Conservation (phyloP, 768 basidiomycete species). For the Leucocoprinus leucothites region DNA sequence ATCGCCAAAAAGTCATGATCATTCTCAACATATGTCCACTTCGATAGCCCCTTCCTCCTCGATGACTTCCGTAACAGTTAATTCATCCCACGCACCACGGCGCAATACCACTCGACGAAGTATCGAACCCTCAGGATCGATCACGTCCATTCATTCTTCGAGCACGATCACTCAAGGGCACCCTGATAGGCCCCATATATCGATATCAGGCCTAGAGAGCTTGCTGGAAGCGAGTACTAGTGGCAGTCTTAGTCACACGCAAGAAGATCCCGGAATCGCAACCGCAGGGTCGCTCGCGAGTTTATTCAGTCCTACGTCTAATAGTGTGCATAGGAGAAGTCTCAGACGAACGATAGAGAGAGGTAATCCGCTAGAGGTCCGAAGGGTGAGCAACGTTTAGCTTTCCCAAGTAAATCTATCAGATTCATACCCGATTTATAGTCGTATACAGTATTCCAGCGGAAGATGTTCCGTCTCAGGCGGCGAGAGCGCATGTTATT, state of each 20-base stretch:
- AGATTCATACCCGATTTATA: background rate
- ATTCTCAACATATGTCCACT: background rate
- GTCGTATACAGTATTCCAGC: conserved; percentile 10
- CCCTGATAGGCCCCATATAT: too few relatives aligned
- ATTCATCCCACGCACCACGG: background rate
- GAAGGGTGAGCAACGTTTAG: background rate
- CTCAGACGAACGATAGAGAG: background rate
- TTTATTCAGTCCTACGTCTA: background rate
- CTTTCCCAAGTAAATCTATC: too few relatives aligned
- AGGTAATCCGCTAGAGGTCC: background rate
- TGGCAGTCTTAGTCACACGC: too few relatives aligned
- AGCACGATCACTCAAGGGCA: background rate
- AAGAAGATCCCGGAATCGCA: too few relatives aligned
- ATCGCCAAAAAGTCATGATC: background rate
- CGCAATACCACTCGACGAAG: background rate
- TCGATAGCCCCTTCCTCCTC: background rate
- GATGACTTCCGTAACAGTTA: too few relatives aligned
- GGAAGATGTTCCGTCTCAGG: conserved; percentile 1
- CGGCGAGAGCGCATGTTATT: conserved; percentile 3
- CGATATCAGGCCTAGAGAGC: too few relatives aligned
- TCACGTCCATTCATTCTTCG: background rate
- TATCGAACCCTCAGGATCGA: background rate
- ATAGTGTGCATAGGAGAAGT: too few relatives aligned
- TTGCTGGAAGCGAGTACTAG: too few relatives aligned
- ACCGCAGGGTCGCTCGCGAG: background rate